Evolutionary conservation across 257 asterid species (phyloP).

Genomic region (Salvia hispanica): DNA sequence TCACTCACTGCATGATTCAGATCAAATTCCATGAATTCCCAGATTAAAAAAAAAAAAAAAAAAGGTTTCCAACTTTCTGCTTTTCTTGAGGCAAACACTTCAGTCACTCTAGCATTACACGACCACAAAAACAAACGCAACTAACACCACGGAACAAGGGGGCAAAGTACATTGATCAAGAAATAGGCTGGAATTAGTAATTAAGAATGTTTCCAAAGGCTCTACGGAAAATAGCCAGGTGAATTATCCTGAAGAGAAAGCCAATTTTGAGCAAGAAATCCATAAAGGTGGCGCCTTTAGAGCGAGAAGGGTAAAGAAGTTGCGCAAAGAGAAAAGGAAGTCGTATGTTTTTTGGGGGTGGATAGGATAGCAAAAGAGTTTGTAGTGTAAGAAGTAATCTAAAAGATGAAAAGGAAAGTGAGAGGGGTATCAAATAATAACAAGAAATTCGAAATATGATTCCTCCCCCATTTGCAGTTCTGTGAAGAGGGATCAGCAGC

Average conservation of each 20-base stretch:
- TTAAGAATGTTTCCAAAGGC: conserved; percentile 31
- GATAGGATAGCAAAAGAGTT: neutral
- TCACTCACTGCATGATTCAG: conserved; percentile 70
- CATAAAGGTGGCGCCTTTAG: conserved; percentile 27
- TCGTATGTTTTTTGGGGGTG: conserved; percentile 23
- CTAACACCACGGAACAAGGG: conserved; percentile 15
- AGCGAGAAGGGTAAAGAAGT: conserved; percentile 24
- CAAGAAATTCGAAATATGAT: conserved; percentile 83
- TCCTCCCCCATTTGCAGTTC: conserved; percentile 80
- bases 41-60: neutral
- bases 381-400: conserved; percentile 5
- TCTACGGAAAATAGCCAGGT: conserved; percentile 29
- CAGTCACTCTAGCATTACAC: conserved; percentile 32
- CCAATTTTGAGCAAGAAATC: conserved; percentile 40
- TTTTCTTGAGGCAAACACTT: conserved; percentile 23
- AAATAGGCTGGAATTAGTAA: conserved; percentile 32
- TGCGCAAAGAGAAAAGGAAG: conserved; percentile 31
- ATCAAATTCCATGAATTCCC: conserved; percentile 80
- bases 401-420: conserved; percentile 34
- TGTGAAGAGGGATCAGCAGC: conserved; percentile 67
- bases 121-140: conserved; percentile 27
- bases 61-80: conserved; percentile 7
- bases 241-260: conserved; percentile 31
- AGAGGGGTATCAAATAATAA: conserved; percentile 71
- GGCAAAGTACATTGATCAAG: conserved; percentile 18